Evolutionary conservation across 2,329 filamentous ascomycete genomes (phyloP).

Genomic region (Scleromitrula shiraiana): DNA sequence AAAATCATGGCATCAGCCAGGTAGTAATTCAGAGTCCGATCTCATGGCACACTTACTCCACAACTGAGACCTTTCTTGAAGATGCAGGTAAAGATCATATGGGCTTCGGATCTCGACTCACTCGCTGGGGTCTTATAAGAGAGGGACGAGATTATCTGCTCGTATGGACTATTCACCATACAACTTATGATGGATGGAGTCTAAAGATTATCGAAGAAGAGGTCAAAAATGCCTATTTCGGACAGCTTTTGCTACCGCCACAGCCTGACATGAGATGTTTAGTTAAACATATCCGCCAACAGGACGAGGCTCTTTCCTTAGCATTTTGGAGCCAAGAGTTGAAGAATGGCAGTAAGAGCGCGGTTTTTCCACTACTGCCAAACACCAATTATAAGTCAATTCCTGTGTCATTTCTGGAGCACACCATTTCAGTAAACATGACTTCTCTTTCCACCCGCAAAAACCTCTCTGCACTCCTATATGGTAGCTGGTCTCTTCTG

Average conservation of each 20-base stretch:
- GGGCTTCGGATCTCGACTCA: conserved; percentile 1
- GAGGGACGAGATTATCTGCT: neutral
- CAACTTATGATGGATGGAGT: conserved; percentile 57
- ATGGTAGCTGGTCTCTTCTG: too few relatives aligned
- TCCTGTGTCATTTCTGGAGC: neutral
- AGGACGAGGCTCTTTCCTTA: conserved; percentile 26
- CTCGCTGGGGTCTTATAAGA: conserved; percentile 6
- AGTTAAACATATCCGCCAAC: conserved; percentile 37
- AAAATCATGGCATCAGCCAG: conserved; percentile 14
- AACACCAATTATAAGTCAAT: neutral
- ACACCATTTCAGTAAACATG: neutral
- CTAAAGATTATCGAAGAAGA: conserved; percentile 31
- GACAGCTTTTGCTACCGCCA: neutral
- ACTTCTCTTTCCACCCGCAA: neutral
- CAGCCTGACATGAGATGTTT: conserved; percentile 28
- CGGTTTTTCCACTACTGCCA: conserved; percentile 43
- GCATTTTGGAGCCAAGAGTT: conserved; percentile 14
- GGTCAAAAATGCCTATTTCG: conserved; percentile 12
- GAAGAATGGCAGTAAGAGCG: conserved; percentile 30
- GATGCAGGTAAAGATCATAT: conserved; percentile 7
- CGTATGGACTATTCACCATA: conserved; percentile 38
- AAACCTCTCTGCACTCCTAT: neutral
- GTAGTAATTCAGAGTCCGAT: too few relatives aligned
- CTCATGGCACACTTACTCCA: too few relatives aligned
- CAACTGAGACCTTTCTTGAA: conserved; percentile 8